These are phyloP conservation scores for Priceomyces carsonii DNA, from an alignment of 805 yeast genomes.

Conservation along the genomic window DNA sequence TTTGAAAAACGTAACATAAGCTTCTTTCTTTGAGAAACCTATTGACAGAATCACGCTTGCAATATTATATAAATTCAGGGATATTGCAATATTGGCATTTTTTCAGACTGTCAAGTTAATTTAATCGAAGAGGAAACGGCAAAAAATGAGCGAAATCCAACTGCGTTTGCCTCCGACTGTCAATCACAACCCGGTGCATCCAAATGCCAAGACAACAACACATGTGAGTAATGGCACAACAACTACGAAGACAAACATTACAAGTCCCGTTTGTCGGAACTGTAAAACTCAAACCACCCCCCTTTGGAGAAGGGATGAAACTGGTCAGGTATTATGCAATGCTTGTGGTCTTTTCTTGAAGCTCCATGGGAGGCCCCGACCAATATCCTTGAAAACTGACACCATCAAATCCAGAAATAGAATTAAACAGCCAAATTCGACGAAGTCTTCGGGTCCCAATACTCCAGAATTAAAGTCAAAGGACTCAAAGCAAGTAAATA, in stretches of 20 bases:
- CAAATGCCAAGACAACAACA: conserved; percentile 64
- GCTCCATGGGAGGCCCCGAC: conserved; percentile 90
- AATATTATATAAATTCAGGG: neutral
- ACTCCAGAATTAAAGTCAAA: conserved; percentile 59
- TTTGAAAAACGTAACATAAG: no score
- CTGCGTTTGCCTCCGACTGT: conserved; percentile 14
- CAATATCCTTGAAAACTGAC: conserved; percentile 87
- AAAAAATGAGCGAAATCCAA: conserved; percentile 19
- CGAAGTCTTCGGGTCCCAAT: conserved; percentile 47
- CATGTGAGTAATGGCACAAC: conserved; percentile 60
- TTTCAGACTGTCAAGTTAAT: neutral
- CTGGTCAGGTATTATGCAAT: conserved; percentile 76
- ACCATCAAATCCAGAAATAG: conserved; percentile 90
- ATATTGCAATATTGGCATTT: neutral
- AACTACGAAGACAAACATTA: conserved; percentile 61
- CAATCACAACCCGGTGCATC: conserved; percentile 44
- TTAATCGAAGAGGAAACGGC: neutral
- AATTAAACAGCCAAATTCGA: conserved; percentile 54
- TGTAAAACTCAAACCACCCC: conserved; percentile 94
- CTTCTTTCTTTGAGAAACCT: no score
- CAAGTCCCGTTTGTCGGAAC: conserved; percentile 79
- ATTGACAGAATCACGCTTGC: no score
- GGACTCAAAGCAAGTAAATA: conserved; percentile 29
- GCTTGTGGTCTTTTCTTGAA: conserved; percentile 91
- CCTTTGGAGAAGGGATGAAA: conserved; percentile 91